Evolutionary conservation across 176 grass and related monocot genomes (phyloP).

Genomic region (Oryza meyeriana): DNA sequence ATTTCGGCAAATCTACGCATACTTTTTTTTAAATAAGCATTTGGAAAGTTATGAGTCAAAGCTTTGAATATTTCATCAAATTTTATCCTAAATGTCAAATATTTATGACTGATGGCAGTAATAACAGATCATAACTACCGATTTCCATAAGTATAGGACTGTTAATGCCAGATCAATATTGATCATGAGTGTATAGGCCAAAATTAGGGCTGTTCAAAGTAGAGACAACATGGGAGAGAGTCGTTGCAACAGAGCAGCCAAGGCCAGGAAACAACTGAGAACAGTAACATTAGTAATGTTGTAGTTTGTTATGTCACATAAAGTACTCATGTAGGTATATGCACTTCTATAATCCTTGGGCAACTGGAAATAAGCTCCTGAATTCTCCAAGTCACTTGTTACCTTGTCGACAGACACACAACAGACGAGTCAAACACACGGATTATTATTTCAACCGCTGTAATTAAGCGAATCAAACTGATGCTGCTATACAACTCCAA

Average conservation of each 20-base stretch:
- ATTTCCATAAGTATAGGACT: no score
- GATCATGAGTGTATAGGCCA: no score
- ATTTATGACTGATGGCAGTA: no score
- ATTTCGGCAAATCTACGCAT: no score
- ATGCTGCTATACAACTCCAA: not conserved
- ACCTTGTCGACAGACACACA: not conserved
- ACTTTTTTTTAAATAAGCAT: no score
- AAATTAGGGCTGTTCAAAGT: no score
- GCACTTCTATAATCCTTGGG: not conserved
- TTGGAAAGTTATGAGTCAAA: no score
- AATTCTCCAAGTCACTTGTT: not conserved
- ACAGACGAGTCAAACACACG: not conserved
- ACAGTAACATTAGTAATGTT: not conserved
- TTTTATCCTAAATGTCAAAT: no score
- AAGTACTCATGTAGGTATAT: not conserved
- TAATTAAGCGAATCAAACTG: not conserved
- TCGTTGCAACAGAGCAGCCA: not conserved
- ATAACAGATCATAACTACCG: no score
- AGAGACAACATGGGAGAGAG: no score
- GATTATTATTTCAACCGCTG: not conserved
- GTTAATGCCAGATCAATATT: no score
- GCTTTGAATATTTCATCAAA: no score
- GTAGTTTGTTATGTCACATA: not conserved
- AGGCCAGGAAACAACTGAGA: not conserved
- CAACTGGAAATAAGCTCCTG: not conserved